Evolutionary conservation across 441 rosid genomes (phyloP), one percentile per base, ranked within the genome.

Genomic region (Francoa sonchifolia): DNA sequence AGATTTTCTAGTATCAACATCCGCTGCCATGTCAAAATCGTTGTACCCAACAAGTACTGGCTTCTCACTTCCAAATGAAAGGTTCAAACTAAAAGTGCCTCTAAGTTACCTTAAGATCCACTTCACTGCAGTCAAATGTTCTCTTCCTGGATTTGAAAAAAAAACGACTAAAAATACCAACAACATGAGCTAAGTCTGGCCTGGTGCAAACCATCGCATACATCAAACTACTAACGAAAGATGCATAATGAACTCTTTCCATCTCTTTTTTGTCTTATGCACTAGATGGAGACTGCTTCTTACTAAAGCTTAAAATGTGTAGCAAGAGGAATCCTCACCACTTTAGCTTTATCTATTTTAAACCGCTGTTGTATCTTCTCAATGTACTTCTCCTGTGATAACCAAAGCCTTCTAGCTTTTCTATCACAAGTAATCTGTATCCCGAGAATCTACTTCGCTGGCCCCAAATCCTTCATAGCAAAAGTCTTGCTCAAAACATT

Each of bases 41-140:
- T 19, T 15, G 10, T 23, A 22, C 1, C 44, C 31, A 22, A 40
- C 30, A 10, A 39, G 21, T 10, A 39, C 2, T 1, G 8, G 44
- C 15, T 4, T 15, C 10, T 15, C 9, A 7, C 9, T 5, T 0
- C 25, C 29, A 6, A 22, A 39, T n/a, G 16, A 20, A 12, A 39
- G 29, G 3, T 22, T 39, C 15, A 5, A 11, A 22, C 35, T 21
- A 2, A 13, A 13, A 9, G 11, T 15, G 12, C 29, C 6, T 19
- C 9, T 26, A 8, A 42, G 7, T 27, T 16, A 34, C 3, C 12
- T 27, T 1, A 37, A 18, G 9, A 48, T 48, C 55, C 28, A 49
- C 27, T 57, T 57, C 2, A 42, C 15, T 1, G 16, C 23, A 1
- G 26, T 4, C 30, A 4, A 42, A 5, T 49, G 17, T 12, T 3